Conservation (phyloP, 345 rosid species). For the Erodium maritimum region DNA sequence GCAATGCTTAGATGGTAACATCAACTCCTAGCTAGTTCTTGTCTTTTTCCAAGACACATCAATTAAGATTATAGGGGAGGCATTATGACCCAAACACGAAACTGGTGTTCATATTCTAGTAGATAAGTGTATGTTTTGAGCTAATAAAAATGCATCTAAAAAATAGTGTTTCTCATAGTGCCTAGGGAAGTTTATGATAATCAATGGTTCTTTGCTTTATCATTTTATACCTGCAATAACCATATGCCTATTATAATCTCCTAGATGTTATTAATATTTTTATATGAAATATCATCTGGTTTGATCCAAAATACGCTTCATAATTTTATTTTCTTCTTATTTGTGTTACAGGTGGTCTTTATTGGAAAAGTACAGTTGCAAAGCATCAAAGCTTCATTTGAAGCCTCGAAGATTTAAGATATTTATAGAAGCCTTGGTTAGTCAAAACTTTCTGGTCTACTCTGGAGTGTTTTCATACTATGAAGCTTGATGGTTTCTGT, state of each 20-base stretch:
- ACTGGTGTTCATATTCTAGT: neutral
- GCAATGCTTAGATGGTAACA: conserved; percentile 98
- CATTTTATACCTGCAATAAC: neutral
- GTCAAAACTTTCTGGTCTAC: conserved; percentile 12
- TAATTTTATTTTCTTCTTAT: neutral
- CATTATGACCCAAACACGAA: neutral
- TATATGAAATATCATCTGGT: too few relatives aligned
- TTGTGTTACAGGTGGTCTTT: conserved; percentile 75
- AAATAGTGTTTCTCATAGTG: neutral
- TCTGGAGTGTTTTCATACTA: neutral
- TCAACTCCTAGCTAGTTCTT: neutral
- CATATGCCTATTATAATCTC: too few relatives aligned
- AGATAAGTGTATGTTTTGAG: too few relatives aligned
- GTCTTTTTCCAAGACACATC: too few relatives aligned
- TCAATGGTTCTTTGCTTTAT: neutral
- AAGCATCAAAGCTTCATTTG: conserved; percentile 96
- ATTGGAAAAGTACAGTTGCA: conserved; percentile 92
- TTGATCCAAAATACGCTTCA: neutral
- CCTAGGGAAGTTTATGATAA: neutral
- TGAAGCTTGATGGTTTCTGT: conserved; percentile 6
- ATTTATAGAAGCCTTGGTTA: conserved; percentile 92
- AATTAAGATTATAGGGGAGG: too few relatives aligned
- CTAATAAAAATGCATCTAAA: neutral
- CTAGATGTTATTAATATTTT: too few relatives aligned
- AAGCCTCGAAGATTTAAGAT: conserved; percentile 93